Conservation (phyloP, 2,329 filamentous ascomycete genomes). For the Fusarium sp. region DNA sequence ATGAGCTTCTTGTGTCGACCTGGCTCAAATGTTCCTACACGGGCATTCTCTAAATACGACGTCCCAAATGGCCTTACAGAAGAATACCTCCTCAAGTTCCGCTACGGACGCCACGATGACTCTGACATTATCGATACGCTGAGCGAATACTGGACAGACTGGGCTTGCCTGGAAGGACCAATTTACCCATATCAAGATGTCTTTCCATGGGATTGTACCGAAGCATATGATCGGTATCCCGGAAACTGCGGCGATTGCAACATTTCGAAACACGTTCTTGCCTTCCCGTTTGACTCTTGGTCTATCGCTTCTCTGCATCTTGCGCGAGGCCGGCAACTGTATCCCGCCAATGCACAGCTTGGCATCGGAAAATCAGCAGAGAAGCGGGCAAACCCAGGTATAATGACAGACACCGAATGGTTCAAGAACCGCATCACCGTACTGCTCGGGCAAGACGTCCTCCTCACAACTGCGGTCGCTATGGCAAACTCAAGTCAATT, state of each 20-base stretch:
- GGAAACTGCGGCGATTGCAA: constrained; percentile 51
- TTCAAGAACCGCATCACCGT: constrained; percentile 47
- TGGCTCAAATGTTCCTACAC: constrained; percentile 32
- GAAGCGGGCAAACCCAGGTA: not conserved
- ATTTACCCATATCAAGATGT: constrained; percentile 52
- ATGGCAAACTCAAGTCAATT: constrained; percentile 46
- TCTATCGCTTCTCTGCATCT: constrained; percentile 52
- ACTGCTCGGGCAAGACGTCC: constrained; percentile 44
- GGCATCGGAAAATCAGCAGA: not conserved
- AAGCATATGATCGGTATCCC: constrained; percentile 50
- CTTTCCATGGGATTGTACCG: constrained; percentile 58
- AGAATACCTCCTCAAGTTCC: constrained; percentile 52
- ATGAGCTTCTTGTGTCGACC: constrained; percentile 52
- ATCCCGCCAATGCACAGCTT: constrained; percentile 29
- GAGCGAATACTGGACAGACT: constrained; percentile 57
- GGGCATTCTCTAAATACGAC: constrained; percentile 44
- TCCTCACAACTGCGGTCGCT: constrained; percentile 45
- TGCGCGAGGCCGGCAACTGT: constrained; percentile 44
- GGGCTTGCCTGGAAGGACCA: constrained; percentile 49
- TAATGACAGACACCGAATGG: constrained; percentile 43
- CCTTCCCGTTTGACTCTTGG: constrained; percentile 56
- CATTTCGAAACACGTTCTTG: constrained; percentile 54
- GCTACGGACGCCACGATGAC: constrained; percentile 49
- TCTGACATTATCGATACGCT: constrained; percentile 53
- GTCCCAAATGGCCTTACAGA: constrained; percentile 52